Evolutionary conservation across 1,139 yeast genomes (phyloP), one percentile per base, ranked within the genome.

Genomic region (Scheffersomyces illinoinensis): DNA sequence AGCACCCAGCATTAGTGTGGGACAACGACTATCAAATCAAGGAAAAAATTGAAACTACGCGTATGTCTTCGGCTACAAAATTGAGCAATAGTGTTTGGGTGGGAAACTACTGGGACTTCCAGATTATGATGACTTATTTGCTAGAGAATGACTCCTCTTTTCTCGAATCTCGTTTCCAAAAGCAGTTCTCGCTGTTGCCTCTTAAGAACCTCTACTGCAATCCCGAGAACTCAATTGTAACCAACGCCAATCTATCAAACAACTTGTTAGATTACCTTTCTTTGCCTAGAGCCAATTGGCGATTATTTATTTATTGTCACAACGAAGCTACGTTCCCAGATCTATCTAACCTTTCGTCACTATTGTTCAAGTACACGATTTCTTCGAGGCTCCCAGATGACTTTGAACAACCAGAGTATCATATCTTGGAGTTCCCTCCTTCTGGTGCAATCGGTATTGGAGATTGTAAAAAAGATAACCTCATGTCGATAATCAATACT

Each of bases 401-500:
- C 20, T 67, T 68, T 14, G 56, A 62, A 17, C 57, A 57, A 6
- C 57, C 58, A 3, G 79, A 79, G 49, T 74, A 72, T 51, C 78
- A 80, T 46, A 70, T 78, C 43, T 70, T 91, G 18, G 85, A 85
- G 56, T 91, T 92, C 70, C 97, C 97, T 1, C 89, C 97, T 0
- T 88, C 97, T 0, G 97, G 97, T 0, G 85, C 93, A 0, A 76
- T 91, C 26, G 90, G 93, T 0, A 74, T 90, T 54, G 93, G 93
- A 3, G 91, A 88, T 68, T 78, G 89, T 65, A 83, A 83, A 48
- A 82, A 81, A 54, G 84, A 82, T 0, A 85, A 85, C 62, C 71
- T 90, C 54, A 75, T 85, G 58, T 78, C 86, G 8, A 81, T 90
- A 51, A 74, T 90, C 50, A 89, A 89, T 68, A 75, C 86, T 6